Evolutionary conservation across 1,139 yeast genomes (phyloP), one percentile per base, ranked within the genome.

Genomic region (Blastobotrys raffinosifermentans): DNA sequence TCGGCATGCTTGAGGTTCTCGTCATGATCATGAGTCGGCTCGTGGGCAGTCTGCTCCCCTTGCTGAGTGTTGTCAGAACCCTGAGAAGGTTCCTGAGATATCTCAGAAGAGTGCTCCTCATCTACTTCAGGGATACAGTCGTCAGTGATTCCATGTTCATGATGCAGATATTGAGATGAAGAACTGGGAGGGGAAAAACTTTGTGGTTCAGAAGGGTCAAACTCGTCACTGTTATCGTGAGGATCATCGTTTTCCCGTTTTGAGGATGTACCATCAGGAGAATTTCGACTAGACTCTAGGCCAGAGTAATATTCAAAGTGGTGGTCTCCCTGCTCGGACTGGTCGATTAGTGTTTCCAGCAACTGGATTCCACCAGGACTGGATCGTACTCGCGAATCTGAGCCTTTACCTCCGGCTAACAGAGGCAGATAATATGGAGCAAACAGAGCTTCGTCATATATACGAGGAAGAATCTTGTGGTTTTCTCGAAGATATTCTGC

Each of bases 241-340:
- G n/a, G n/a, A n/a, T 23, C 34, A 46, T 31, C 32, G n/a, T 2
- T 4, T 11, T 31, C 32, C 4, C 26, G 27, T 14, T 19, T 19
- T 4, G 22, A 37, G 4, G 33, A 14, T 32, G 37, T 30, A n/a
- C 42, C 45, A 16, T 37, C 40, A 25, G 34, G 34, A 19, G 22
- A 20, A 18, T 74, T 17, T 20, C 21, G 23, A 18, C 19, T 29
- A 7, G 34, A 30, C 30, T 57, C 61, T n/a, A 48, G 83, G 4
- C 95, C 95, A 1, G 94, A 81, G 54, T 80, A 87, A 55, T 85
- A 89, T 53, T 87, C 96, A 55, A 80, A 87, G 56, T 87, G 84
- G 57, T 89, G 95, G 60, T 87, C 96, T 26, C 85, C 72, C 54
- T 80, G 87, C 58, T 87, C 96, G 34, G 85, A 77, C 32, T 74